Conservation (phyloP, 805 yeast species). For the Saccharomyces jurei region DNA sequence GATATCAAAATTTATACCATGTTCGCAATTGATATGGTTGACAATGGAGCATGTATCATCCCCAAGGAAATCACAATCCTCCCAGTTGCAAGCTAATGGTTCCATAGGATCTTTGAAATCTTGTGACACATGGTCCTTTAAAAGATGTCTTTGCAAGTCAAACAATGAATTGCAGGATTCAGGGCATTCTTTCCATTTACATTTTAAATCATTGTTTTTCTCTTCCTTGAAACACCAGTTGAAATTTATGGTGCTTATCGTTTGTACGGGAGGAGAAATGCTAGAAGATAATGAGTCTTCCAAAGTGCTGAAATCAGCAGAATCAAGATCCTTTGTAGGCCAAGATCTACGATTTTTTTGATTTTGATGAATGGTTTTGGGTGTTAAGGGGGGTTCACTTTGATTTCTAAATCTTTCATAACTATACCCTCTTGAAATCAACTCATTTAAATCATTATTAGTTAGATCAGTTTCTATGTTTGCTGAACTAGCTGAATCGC, state of each 20-base stretch:
- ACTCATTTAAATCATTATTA: neutral
- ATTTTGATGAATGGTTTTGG: neutral
- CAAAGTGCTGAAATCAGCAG: neutral
- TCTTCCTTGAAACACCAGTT: slow-evolving; percentile 34
- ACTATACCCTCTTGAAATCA: slow-evolving; percentile 2
- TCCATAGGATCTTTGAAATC: slow-evolving; percentile 7
- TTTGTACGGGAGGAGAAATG: neutral
- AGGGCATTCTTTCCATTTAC: slow-evolving; percentile 66
- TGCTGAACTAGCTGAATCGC: neutral
- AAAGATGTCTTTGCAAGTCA: slow-evolving; percentile 45
- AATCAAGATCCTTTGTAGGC: neutral
- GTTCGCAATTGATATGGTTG: slow-evolving; percentile 48
- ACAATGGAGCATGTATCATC: slow-evolving; percentile 46
- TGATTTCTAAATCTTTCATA: slow-evolving; percentile 7
- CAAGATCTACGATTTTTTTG: neutral
- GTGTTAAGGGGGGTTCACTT: neutral
- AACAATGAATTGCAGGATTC: slow-evolving; percentile 33
- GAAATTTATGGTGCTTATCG: slow-evolving; percentile 31
- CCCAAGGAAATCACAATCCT: slow-evolving; percentile 54
- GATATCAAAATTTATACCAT: slow-evolving; percentile 33
- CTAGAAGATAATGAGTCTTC: neutral
- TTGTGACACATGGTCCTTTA: slow-evolving; percentile 38
- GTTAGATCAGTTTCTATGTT: neutral
- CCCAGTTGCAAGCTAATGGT: slow-evolving; percentile 57
- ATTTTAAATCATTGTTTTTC: slow-evolving; percentile 30